Percentiles rank a stretch among this genome's conserved stretches.
Evolutionary conservation across 2,329 filamentous ascomycete species (phyloP).

Genomic region (Paracamarosporium sp.): DNA sequence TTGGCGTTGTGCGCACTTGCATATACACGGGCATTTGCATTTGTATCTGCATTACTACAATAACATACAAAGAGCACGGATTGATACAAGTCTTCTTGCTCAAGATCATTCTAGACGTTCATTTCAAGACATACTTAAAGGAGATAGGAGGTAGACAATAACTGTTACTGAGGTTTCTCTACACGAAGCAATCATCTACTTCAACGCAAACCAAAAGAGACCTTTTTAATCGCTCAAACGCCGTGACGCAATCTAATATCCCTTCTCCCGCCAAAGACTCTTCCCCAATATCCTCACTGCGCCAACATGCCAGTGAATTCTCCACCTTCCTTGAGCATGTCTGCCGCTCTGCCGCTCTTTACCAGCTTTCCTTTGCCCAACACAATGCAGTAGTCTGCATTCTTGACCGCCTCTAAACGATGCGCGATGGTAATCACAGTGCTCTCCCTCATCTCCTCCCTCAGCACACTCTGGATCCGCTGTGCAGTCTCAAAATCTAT

Average conservation of each 20-base stretch:
- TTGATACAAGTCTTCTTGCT: background rate
- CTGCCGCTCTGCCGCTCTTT: conserved; percentile 39
- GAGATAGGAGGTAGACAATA: background rate
- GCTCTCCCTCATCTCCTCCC: conserved; percentile 63
- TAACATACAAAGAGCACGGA: background rate
- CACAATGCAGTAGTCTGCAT: conserved; percentile 63
- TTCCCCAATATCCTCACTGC: conserved; percentile 5
- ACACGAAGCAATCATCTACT: too few relatives aligned
- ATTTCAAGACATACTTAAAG: background rate
- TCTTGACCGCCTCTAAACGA: conserved; percentile 66
- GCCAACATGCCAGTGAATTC: conserved; percentile 45
- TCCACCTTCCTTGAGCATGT: conserved; percentile 43
- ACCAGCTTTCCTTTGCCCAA: conserved; percentile 59
- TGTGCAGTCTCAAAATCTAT: conserved; percentile 68
- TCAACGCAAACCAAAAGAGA: background rate
- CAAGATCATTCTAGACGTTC: too few relatives aligned
- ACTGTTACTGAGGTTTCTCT: too few relatives aligned
- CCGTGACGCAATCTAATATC: background rate
- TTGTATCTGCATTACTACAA: background rate
- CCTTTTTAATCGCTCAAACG: background rate
- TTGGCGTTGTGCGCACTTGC: background rate
- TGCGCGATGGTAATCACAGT: conserved; percentile 73
- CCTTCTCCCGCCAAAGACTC: background rate
- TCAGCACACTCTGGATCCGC: conserved; percentile 61
- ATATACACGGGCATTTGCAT: background rate